Evolutionary conservation across 2,329 filamentous ascomycete species (phyloP).

Genomic region (Neoscytalidium dimidiatum): DNA sequence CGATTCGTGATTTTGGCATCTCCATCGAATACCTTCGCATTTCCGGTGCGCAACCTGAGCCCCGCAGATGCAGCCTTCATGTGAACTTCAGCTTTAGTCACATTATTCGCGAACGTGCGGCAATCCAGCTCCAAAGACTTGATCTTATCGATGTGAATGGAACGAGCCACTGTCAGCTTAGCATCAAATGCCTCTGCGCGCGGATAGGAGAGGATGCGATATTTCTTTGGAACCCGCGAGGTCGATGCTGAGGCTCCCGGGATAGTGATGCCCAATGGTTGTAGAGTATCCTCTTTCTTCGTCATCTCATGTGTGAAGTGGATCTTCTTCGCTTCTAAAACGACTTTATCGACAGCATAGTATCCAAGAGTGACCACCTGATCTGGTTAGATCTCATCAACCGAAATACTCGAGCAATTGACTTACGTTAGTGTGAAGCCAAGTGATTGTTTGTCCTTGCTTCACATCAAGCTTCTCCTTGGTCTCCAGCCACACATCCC

Average conservation of each 20-base stretch:
- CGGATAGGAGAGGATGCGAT: constrained; percentile 74
- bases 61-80: constrained; percentile 63
- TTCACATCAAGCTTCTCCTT: constrained; percentile 50
- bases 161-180: constrained; percentile 64
- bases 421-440: constrained; percentile 50
- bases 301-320: constrained; percentile 66
- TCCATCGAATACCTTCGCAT: constrained; percentile 48
- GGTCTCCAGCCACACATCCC: constrained; percentile 68
- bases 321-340: constrained; percentile 65
- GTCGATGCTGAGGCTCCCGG: constrained; percentile 36
- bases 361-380: constrained; percentile 69
- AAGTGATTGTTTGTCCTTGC: constrained; percentile 56
- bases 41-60: constrained; percentile 57
- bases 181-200: constrained; percentile 68
- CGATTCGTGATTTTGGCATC: constrained; percentile 44
- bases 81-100: constrained; percentile 51
- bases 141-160: constrained; percentile 77
- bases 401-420: constrained; percentile 26
- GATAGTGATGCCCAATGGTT: constrained; percentile 50
- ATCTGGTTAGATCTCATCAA: constrained; percentile 30
- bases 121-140: constrained; percentile 76
- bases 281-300: constrained; percentile 49
- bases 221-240: constrained; percentile 40
- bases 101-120: constrained; percentile 71
- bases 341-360: constrained; percentile 74